These are phyloP conservation scores for Mortierella alpina DNA, from an alignment of 192 early-diverging fungal genomes.

Conservation along the genomic window DNA sequence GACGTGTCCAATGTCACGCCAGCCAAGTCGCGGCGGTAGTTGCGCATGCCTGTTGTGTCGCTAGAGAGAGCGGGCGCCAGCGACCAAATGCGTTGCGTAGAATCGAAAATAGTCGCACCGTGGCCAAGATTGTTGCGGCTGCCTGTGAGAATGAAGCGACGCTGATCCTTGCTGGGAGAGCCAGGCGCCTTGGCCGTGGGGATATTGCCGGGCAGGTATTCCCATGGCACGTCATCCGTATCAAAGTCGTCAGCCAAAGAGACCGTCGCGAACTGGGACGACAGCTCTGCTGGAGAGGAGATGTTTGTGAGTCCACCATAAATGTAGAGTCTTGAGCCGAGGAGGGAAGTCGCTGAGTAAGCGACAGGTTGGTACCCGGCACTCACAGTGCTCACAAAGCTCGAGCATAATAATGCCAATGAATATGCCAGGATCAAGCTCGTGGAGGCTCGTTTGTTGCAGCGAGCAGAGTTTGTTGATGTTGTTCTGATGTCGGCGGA, in stretches of 20 bases:
- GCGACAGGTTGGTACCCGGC: constrained; percentile 14
- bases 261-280: constrained; percentile 32
- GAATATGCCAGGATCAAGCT: neutral
- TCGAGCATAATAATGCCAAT: neutral
- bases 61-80: constrained; percentile 15
- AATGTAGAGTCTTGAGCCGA: constrained; percentile 24
- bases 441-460: neutral
- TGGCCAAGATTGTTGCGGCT: constrained; percentile 27
- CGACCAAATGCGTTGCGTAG: constrained; percentile 1
- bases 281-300: neutral
- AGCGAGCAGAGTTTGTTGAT: neutral
- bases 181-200: constrained; percentile 29
- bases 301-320: constrained; percentile 29
- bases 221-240: constrained; percentile 24
- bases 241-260: constrained; percentile 17
- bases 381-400: neutral
- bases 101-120: constrained; percentile 22
- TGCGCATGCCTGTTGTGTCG: constrained; percentile 4
- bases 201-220: constrained; percentile 19
- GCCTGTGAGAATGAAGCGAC: constrained; percentile 27
- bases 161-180: constrained; percentile 5
- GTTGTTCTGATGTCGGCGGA: neutral
- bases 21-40: constrained; percentile 19
- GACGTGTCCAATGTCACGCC: constrained; percentile 20
- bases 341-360: constrained; percentile 29